Conservation (phyloP, 352 stramenopile genomes). For the Phytophthora sp. region DNA sequence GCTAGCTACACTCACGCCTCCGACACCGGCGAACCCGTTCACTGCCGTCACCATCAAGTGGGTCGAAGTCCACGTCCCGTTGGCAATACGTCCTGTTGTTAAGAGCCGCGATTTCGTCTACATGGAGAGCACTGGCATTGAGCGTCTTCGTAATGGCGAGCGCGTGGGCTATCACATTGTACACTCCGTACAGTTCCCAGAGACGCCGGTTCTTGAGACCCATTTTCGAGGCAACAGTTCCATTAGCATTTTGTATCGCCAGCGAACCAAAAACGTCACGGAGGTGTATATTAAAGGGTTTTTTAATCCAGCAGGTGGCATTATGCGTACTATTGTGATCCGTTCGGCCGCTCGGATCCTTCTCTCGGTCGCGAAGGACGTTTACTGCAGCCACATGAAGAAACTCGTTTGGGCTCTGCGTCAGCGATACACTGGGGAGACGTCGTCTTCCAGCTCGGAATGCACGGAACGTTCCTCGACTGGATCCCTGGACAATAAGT, state of each 20-base stretch:
- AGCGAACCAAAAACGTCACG: slow-evolving; percentile 50
- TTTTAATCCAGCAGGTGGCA: slow-evolving; percentile 41
- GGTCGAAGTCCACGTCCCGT: slow-evolving; percentile 45
- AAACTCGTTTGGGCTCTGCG: slow-evolving; percentile 63
- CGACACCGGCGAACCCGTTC: slow-evolving; percentile 44
- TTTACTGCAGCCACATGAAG: slow-evolving; percentile 66
- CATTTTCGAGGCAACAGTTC: slow-evolving; percentile 61
- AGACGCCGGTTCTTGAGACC: slow-evolving; percentile 43
- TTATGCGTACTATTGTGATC: slow-evolving; percentile 48
- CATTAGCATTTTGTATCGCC: slow-evolving; percentile 61
- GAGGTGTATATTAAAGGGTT: slow-evolving; percentile 63
- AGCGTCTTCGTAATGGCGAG: slow-evolving; percentile 41
- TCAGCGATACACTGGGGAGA: slow-evolving; percentile 21
- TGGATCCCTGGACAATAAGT: slow-evolving; percentile 18
- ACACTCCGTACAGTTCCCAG: slow-evolving; percentile 51
- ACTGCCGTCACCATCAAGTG: slow-evolving; percentile 53
- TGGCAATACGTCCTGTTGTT: slow-evolving; percentile 41
- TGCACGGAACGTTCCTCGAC: slow-evolving; percentile 13
- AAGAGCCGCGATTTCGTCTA: slow-evolving; percentile 62
- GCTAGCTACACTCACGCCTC: slow-evolving; percentile 40
- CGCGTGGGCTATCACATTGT: slow-evolving; percentile 52
- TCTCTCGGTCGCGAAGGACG: slow-evolving; percentile 41
- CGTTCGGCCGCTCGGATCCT: slow-evolving; percentile 40
- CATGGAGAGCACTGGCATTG: slow-evolving; percentile 50
- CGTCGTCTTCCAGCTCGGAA: slow-evolving; percentile 22